These are phyloP conservation scores for Phytophthora brassicae DNA, from an alignment of 352 stramenopile species.

Conservation along the genomic window DNA sequence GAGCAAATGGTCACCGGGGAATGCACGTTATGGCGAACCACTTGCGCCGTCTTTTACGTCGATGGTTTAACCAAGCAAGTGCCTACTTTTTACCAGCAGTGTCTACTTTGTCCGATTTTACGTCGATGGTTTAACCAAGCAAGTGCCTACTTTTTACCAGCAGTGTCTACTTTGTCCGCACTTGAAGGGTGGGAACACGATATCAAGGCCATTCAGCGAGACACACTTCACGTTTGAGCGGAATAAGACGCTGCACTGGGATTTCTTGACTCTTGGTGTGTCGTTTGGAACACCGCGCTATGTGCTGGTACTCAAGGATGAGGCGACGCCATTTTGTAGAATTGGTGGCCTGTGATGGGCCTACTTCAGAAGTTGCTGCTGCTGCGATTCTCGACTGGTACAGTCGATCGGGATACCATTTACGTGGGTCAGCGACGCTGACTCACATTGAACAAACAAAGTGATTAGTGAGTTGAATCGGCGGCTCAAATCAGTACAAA, in stretches of 20 bases:
- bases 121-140: neutral
- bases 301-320: constrained; percentile 13
- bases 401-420: constrained; percentile 11
- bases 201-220: constrained; percentile 16
- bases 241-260: constrained; percentile 9
- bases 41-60: neutral
- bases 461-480: neutral
- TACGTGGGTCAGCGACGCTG: constrained; percentile 28
- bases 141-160: constrained; percentile 11
- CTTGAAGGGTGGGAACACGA: constrained; percentile 6
- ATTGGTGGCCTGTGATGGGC: constrained; percentile 4
- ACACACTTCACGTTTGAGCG: constrained; percentile 10
- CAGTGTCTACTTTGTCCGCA: constrained; percentile 17
- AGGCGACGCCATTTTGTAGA: constrained; percentile 11
- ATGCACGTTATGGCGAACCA: neutral
- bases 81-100: constrained; percentile 16
- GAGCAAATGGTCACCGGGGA: neutral
- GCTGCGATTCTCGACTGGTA: constrained; percentile 1
- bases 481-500: neutral
- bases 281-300: constrained; percentile 15
- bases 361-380: constrained; percentile 10
- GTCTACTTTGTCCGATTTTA: constrained; percentile 8
- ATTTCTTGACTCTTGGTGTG: constrained; percentile 11
- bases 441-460: neutral
- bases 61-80: neutral